phyloP scores from a whole-genome alignment of 257 asterid species.

The Euphrasia confusa region DNA sequence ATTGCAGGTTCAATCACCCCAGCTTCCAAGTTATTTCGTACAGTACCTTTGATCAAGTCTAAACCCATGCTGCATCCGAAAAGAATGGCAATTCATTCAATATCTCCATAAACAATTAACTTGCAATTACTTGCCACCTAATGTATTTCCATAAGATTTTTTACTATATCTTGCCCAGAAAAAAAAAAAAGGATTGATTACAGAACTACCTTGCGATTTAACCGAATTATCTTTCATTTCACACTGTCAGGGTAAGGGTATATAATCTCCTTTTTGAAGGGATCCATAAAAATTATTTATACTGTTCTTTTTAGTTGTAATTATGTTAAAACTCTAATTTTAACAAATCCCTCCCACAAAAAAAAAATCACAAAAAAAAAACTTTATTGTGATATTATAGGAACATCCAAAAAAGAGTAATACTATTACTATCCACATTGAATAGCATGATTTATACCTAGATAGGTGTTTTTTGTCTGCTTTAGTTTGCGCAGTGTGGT shows the following conservation, averaged over 20 bases:
- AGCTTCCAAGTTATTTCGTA: conserved; percentile 88
- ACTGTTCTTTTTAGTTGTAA: background rate
- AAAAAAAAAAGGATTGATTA: too few species aligned
- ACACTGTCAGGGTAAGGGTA: background rate
- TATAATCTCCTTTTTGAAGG: too few species aligned
- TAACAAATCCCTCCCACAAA: too few species aligned
- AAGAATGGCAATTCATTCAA: conserved; percentile 10
- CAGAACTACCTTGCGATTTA: too few species aligned
- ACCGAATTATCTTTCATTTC: background rate
- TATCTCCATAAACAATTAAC: background rate
- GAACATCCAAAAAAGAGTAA: too few species aligned
- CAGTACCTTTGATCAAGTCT: conserved; percentile 70
- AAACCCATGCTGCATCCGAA: conserved; percentile 77
- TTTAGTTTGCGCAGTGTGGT: conserved; percentile 92
- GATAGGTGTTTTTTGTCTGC: conserved; percentile 89
- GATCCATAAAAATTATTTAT: too few species aligned
- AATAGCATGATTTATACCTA: conserved; percentile 40
- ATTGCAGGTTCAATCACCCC: conserved; percentile 97
- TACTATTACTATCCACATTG: too few species aligned
- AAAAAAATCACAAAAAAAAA: too few species aligned
- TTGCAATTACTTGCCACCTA: too few species aligned
- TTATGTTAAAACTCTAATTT: background rate
- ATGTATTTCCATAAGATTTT: too few species aligned
- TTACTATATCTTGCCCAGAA: too few species aligned
- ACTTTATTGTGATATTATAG: too few species aligned